Evolutionary conservation across 331 rosid species (phyloP), one percentile per base, ranked within the genome.

Genomic region (Acacia concinna): DNA sequence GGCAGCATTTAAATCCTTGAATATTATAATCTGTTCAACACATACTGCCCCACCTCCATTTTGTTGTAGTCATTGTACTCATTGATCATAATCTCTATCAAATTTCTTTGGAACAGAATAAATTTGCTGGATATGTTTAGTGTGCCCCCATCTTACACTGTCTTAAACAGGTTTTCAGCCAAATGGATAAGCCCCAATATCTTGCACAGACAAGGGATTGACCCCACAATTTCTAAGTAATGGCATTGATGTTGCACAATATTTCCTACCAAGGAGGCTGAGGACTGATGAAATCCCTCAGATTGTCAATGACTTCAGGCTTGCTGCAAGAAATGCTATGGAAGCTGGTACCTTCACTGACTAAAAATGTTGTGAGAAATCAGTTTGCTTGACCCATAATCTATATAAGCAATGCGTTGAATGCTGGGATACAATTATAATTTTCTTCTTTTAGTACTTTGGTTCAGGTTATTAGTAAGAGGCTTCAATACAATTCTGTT

Each of bases 171-270:
- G 3, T 60, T 90, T 68, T 84, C 93, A 88, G 66, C 93, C 94
- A 65, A 84, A 88, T 82, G 92, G 94, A 0, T 84, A 88, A 34
- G 87, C 85, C 68, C 97, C 97, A 40, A 71, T 92, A 60, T 92
- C 97, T 71, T 79, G 86, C 32, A 79, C 97, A 1, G 84, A 90
- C 78, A 90, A 78, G 81, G 83, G 81, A 40, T 59, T 87, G 31
- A 10, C 71, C 15, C 84, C 90, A 12, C 79, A 77, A 85, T 9
- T 65, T 60, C 76, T 46, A 21, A 0, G 59, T 49, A 79, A 81
- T 80, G 90, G 88, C 65, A 20, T 80, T 68, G 85, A 80, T 28
- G 73, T 30, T 14, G 81, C n/a, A 0, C 17, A 75, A 1, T 87
- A 77, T 77, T 68, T 91, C 0, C 85, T 90, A 23, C 92, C 96